Evolutionary conservation across 805 yeast species (phyloP).

Genomic region (Candida mattraensis): DNA sequence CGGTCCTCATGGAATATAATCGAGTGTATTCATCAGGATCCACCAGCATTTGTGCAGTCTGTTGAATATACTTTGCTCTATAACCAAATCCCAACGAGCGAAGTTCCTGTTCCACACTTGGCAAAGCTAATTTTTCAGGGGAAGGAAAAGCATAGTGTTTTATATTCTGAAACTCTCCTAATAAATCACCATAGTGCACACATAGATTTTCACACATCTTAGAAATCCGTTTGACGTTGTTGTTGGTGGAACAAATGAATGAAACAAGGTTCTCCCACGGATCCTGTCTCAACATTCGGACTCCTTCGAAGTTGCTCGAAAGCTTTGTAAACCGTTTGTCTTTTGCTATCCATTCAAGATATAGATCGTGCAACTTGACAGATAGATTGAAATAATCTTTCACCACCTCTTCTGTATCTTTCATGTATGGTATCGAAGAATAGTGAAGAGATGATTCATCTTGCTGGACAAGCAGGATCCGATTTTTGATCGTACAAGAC

Average conservation of each 20-base stretch:
- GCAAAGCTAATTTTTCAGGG: slow-evolving; percentile 48
- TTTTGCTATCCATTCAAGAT: slow-evolving; percentile 56
- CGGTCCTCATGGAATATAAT: slow-evolving; percentile 43
- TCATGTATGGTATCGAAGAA: slow-evolving; percentile 39
- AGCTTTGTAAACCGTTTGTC: slow-evolving; percentile 50
- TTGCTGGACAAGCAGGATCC: slow-evolving; percentile 67
- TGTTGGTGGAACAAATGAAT: slow-evolving; percentile 94
- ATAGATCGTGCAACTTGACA: slow-evolving; percentile 52
- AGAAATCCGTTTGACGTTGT: slow-evolving; percentile 89
- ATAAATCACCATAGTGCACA: slow-evolving; percentile 60
- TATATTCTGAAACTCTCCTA: slow-evolving; percentile 53
- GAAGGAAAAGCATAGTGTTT: slow-evolving; percentile 73
- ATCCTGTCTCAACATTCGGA: slow-evolving; percentile 85
- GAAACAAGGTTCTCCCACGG: slow-evolving; percentile 95
- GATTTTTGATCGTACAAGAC: slow-evolving; percentile 60
- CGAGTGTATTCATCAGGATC: slow-evolving; percentile 38
- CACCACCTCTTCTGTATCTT: slow-evolving; percentile 44
- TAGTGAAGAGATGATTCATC: slow-evolving; percentile 51
- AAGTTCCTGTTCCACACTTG: slow-evolving; percentile 35
- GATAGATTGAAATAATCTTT: slow-evolving; percentile 70
- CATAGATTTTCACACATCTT: slow-evolving; percentile 87
- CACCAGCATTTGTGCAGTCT: slow-evolving; percentile 63
- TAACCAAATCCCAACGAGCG: slow-evolving; percentile 76
- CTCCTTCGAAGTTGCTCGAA: slow-evolving; percentile 53
- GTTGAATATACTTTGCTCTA: slow-evolving; percentile 82